phyloP scores from a whole-genome alignment of 768 basidiomycete genomes.

The Tremella yokohamensis region DNA sequence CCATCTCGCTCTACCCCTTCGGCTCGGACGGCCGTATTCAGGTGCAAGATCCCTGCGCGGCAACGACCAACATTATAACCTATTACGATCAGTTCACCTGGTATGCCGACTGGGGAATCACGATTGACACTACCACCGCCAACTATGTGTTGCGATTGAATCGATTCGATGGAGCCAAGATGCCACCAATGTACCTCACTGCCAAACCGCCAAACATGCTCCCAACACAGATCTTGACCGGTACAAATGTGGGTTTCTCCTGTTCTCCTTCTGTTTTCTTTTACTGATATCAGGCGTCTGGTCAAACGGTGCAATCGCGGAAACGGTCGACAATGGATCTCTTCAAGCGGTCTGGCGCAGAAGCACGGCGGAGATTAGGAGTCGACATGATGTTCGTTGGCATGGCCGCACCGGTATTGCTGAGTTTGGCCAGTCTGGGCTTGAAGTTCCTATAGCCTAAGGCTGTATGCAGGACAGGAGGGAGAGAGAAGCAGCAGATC shows the following conservation, averaged over 20 bases:
- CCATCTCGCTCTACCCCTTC: constrained; percentile 68
- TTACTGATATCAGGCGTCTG: constrained; percentile 33
- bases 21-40: constrained; percentile 83
- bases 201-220: constrained; percentile 79
- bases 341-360: constrained; percentile 2
- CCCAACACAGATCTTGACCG: constrained; percentile 66
- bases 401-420: neutral
- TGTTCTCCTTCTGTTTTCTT: neutral
- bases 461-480: no score
- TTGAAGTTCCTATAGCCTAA: neutral
- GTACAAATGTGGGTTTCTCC: constrained; percentile 44
- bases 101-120: constrained; percentile 65
- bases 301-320: constrained; percentile 34
- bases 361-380: constrained; percentile 3
- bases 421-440: neutral
- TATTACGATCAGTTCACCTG: constrained; percentile 65
- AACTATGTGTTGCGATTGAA: constrained; percentile 70
- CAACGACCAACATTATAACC: constrained; percentile 81
- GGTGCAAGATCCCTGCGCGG: constrained; percentile 88
- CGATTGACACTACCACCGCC: constrained; percentile 61
- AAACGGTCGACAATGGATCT: constrained; percentile 30
- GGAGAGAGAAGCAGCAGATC: no score
- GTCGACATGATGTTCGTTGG: constrained; percentile 4
- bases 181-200: constrained; percentile 55
- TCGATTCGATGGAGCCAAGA: constrained; percentile 70